Conservation (phyloP, 2,329 filamentous ascomycete genomes). For the Dryadomyces quercus-mongolicae region DNA sequence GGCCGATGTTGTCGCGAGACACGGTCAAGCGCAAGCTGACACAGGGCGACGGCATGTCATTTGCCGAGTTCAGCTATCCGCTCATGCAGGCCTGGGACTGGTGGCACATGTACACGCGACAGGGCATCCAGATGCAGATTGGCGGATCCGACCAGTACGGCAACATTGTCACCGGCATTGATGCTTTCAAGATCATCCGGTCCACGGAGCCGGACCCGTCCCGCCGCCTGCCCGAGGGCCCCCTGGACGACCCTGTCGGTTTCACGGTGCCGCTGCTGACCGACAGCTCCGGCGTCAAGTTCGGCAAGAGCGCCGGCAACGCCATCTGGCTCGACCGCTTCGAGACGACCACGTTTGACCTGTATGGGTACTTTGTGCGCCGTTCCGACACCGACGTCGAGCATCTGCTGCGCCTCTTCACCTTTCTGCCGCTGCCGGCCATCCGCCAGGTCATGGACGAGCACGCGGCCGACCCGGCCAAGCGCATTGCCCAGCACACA, state of each 20-base stretch:
- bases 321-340: conserved; percentile 82
- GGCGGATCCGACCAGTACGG: conserved; percentile 94
- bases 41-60: conserved; percentile 85
- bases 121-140: conserved; percentile 70
- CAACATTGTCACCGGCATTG: conserved; percentile 85
- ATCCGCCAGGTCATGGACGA: conserved; percentile 57
- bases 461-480: conserved; percentile 55
- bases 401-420: conserved; percentile 75
- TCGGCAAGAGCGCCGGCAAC: conserved; percentile 90
- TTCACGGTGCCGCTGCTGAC: conserved; percentile 87
- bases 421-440: conserved; percentile 63
- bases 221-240: conserved; percentile 25
- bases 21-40: conserved; percentile 63
- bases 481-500: conserved; percentile 68
- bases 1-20: conserved; percentile 78
- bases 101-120: conserved; percentile 67
- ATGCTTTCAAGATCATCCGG: conserved; percentile 67
- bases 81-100: conserved; percentile 94
- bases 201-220: conserved; percentile 35
- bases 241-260: conserved; percentile 55
- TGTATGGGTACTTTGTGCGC: conserved; percentile 84
- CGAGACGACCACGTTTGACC: conserved; percentile 70
- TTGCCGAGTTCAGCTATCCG: conserved; percentile 87
- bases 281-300: conserved; percentile 74
- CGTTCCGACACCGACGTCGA: conserved; percentile 73